These are phyloP conservation scores for Asterophora lycoperdoides DNA, from an alignment of 768 basidiomycete genomes.

Conservation along the genomic window DNA sequence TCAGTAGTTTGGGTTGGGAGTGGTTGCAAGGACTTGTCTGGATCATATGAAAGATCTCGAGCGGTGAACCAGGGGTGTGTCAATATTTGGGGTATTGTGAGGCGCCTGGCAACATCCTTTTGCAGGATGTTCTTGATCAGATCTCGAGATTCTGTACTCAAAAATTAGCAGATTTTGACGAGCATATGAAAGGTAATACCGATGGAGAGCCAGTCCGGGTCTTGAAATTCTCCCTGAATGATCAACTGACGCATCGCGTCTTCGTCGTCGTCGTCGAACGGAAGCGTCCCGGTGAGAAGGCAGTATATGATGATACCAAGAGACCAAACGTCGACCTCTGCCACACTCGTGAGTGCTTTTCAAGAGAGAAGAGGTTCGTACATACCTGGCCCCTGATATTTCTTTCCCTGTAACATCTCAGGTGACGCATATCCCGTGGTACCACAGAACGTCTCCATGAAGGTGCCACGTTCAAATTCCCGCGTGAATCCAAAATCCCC, in stretches of 20 bases:
- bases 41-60: slow-evolving; percentile 30
- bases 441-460: slow-evolving; percentile 93
- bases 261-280: slow-evolving; percentile 91
- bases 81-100: slow-evolving; percentile 81
- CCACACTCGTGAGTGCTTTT: slow-evolving; percentile 11
- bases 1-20: slow-evolving; percentile 26
- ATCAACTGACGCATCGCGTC: slow-evolving; percentile 78
- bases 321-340: slow-evolving; percentile 96
- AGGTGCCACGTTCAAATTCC: slow-evolving; percentile 72
- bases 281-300: slow-evolving; percentile 82
- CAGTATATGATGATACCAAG: slow-evolving; percentile 89
- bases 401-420: slow-evolving; percentile 85
- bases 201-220: slow-evolving; percentile 86
- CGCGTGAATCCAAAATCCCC: slow-evolving; percentile 95
- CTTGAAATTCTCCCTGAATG: slow-evolving; percentile 81
- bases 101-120: slow-evolving; percentile 70
- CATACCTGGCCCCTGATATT: slow-evolving; percentile 86
- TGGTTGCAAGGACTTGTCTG: slow-evolving; percentile 25
- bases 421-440: slow-evolving; percentile 93
- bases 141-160: slow-evolving; percentile 69
- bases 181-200: slow-evolving; percentile 43
- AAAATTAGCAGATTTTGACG: background rate
- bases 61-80: slow-evolving; percentile 81
- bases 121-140: slow-evolving; percentile 75
- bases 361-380: slow-evolving; percentile 5